Percentiles rank a stretch among this genome's conserved stretches.
phyloP scores from a whole-genome alignment of 2,329 filamentous ascomycete genomes.

The Trichoderma breve region DNA sequence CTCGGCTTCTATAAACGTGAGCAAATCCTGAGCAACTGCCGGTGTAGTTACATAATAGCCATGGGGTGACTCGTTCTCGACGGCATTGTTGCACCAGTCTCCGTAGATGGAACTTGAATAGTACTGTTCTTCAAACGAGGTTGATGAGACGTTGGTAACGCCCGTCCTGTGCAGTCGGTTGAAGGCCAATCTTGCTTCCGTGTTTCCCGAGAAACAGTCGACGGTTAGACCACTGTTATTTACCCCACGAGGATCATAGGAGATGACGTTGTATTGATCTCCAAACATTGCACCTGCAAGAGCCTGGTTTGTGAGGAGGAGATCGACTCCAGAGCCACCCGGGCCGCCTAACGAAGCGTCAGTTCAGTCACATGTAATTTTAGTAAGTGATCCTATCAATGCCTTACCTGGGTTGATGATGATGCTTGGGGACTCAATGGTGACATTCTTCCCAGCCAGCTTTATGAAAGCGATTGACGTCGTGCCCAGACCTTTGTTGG shows the following conservation, averaged over 20 bases:
- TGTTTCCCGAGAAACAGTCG: not conserved
- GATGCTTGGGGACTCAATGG: not conserved
- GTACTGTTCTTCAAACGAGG: not conserved
- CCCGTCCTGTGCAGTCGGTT: not conserved
- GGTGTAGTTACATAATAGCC: not conserved
- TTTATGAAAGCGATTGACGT: slow-evolving; percentile 4
- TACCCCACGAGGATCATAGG: not conserved
- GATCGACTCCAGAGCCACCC: slow-evolving; percentile 3
- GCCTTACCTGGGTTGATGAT: not conserved
- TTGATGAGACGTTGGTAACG: not conserved
- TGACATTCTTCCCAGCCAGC: not conserved
- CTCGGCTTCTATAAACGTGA: not conserved
- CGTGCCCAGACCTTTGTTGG: not conserved
- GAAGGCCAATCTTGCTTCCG: not conserved
- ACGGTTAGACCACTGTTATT: not conserved
- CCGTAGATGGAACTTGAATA: slow-evolving; percentile 6
- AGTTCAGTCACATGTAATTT: not conserved
- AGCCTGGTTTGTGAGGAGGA: not conserved
- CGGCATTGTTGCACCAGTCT: not conserved
- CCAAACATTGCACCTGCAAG: not conserved
- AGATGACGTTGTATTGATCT: slow-evolving; percentile 1
- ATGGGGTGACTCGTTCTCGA: not conserved
- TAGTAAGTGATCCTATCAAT: not conserved
- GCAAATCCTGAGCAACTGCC: not conserved
- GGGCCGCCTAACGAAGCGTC: slow-evolving; percentile 1